Conservation (phyloP, 768 basidiomycete species). For the Boletus rubropictus region DNA sequence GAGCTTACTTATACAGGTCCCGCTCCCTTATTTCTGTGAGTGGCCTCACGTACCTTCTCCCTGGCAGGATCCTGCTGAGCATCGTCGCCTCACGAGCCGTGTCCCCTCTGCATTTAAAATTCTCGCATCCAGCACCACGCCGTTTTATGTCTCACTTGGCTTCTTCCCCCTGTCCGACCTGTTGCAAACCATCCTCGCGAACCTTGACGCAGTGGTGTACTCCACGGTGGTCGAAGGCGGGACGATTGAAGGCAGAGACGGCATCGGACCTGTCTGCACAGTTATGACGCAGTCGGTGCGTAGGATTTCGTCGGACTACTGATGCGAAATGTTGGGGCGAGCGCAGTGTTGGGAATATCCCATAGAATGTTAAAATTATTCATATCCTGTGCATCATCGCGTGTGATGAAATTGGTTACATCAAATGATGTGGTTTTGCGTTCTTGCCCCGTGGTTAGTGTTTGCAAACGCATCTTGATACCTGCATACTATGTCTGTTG, state of each 20-base stretch:
- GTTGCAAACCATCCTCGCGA: slow-evolving; percentile 11
- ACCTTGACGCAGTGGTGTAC: slow-evolving; percentile 1
- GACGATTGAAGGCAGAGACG: neutral
- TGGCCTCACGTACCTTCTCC: neutral
- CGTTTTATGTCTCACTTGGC: slow-evolving; percentile 1
- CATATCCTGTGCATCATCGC: no score
- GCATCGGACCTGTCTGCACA: neutral
- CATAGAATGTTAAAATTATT: no score
- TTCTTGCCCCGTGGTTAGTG: neutral
- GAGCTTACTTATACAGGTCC: neutral
- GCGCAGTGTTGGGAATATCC: no score
- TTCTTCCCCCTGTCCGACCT: slow-evolving; percentile 8
- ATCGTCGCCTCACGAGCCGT: no score
- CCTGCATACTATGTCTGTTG: neutral
- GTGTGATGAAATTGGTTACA: neutral
- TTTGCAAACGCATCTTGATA: neutral
- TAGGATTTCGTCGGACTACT: neutral
- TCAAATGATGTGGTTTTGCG: neutral
- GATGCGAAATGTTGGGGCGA: no score
- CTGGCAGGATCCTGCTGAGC: neutral
- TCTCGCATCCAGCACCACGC: no score
- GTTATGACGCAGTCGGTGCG: neutral
- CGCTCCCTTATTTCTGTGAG: slow-evolving; percentile 2
- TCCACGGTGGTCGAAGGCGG: neutral
- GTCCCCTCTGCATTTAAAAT: no score